Conservation (phyloP, 768 basidiomycete genomes). For the Tulasnella sp. region DNA sequence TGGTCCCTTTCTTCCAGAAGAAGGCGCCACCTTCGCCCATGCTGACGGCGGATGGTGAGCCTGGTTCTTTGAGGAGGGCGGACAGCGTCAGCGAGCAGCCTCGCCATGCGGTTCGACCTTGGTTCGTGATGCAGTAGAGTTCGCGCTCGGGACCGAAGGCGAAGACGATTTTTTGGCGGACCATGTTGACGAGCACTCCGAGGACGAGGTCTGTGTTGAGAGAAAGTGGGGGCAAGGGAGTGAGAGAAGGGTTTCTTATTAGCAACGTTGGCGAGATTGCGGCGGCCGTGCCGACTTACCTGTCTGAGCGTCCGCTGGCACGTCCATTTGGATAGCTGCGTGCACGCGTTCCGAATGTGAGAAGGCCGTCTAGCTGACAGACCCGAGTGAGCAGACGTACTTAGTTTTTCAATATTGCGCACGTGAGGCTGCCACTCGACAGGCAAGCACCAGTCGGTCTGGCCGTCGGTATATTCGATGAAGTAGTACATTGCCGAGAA, state of each 20-base stretch:
- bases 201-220: neutral
- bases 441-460: neutral
- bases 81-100: neutral
- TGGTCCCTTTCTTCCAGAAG: slow-evolving; percentile 6
- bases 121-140: slow-evolving; percentile 20
- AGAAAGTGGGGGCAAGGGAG: neutral
- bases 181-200: neutral
- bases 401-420: neutral
- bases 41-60: neutral
- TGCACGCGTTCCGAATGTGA: neutral
- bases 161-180: slow-evolving; percentile 13
- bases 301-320: neutral
- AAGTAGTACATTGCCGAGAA: neutral
- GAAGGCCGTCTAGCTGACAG: neutral
- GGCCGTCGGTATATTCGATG: slow-evolving; percentile 10
- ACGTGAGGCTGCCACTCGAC: slow-evolving; percentile 9
- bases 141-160: slow-evolving; percentile 10
- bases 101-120: neutral
- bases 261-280: neutral
- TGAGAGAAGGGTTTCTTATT: neutral
- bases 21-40: slow-evolving; percentile 18
- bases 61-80: neutral
- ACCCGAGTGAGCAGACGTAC: neutral
- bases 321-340: slow-evolving; percentile 4
- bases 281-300: neutral